phyloP scores from a whole-genome alignment of 2,329 filamentous ascomycete species.

The Dactylellina haptotyla region DNA sequence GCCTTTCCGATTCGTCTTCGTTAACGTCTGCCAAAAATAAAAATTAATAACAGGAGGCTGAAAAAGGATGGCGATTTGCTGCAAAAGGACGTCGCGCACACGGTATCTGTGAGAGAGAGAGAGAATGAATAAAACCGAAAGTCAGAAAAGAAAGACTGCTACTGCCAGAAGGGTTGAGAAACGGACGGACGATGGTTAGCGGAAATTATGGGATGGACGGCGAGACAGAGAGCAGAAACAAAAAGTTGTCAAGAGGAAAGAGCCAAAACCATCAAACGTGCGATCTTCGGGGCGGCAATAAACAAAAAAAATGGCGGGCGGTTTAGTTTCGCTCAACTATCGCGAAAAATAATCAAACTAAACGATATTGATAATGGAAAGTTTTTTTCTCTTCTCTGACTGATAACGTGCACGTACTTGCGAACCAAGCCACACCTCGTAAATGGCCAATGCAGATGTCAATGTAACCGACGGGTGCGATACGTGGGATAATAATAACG shows the following conservation, averaged over 20 bases:
- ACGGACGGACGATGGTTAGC: background rate
- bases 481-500: background rate
- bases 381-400: background rate
- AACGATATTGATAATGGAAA: too few relatives aligned
- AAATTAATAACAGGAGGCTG: too few relatives aligned
- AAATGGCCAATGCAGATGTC: too few relatives aligned
- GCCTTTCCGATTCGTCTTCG: background rate
- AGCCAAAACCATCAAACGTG: too few relatives aligned
- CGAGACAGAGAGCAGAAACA: background rate
- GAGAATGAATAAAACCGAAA: background rate
- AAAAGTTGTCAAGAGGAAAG: background rate
- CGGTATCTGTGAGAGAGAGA: background rate
- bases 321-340: too few relatives aligned
- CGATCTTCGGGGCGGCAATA: too few relatives aligned
- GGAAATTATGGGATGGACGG: slow-evolving; percentile 2
- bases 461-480: background rate
- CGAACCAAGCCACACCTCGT: background rate
- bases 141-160: too few relatives aligned
- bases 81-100: background rate
- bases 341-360: too few relatives aligned
- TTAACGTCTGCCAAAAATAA: background rate
- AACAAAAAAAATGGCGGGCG: too few relatives aligned
- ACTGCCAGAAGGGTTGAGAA: too few relatives aligned
- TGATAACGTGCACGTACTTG: slow-evolving; percentile 1
- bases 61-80: background rate